These are phyloP conservation scores for Gnomoniopsis sp. DNA, from an alignment of 2,329 filamentous ascomycete species.

Conservation along the genomic window DNA sequence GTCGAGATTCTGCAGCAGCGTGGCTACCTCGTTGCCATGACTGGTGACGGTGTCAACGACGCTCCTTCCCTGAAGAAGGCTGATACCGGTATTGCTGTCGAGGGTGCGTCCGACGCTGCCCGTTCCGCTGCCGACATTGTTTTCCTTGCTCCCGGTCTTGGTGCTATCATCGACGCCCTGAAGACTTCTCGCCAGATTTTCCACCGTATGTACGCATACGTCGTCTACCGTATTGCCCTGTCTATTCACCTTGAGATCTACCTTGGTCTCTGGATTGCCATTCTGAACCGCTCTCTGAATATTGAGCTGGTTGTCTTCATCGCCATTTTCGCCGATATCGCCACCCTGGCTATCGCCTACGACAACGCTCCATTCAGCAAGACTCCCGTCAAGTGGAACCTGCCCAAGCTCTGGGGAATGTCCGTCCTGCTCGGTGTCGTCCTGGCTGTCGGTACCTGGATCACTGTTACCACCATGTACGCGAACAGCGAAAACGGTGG, in stretches of 20 bases:
- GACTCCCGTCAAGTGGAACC: slow-evolving; percentile 90
- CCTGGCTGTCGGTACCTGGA: slow-evolving; percentile 81
- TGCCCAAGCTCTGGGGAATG: slow-evolving; percentile 92
- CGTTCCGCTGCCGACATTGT: slow-evolving; percentile 91
- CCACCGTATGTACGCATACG: slow-evolving; percentile 95
- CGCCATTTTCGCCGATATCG: slow-evolving; percentile 91
- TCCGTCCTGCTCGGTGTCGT: slow-evolving; percentile 79
- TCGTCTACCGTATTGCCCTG: slow-evolving; percentile 90
- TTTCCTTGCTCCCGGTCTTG: slow-evolving; percentile 86
- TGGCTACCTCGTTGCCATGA: slow-evolving; percentile 94
- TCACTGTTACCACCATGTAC: slow-evolving; percentile 84
- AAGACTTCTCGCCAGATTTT: slow-evolving; percentile 95
- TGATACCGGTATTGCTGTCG: slow-evolving; percentile 93
- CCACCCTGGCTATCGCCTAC: slow-evolving; percentile 88
- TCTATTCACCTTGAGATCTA: slow-evolving; percentile 90
- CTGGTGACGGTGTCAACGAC: slow-evolving; percentile 93
- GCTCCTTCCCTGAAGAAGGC: slow-evolving; percentile 90
- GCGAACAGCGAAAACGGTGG: slow-evolving; percentile 65
- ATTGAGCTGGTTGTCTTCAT: slow-evolving; percentile 89
- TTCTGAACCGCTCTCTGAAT: slow-evolving; percentile 79
- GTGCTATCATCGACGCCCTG: slow-evolving; percentile 87
- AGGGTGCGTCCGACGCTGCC: slow-evolving; percentile 87
- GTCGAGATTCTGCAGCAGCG: slow-evolving; percentile 91
- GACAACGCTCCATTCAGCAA: slow-evolving; percentile 87
- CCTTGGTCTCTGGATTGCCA: slow-evolving; percentile 87